These are phyloP conservation scores for Huiozyma sinensis DNA, from an alignment of 805 yeast genomes.

Conservation along the genomic window DNA sequence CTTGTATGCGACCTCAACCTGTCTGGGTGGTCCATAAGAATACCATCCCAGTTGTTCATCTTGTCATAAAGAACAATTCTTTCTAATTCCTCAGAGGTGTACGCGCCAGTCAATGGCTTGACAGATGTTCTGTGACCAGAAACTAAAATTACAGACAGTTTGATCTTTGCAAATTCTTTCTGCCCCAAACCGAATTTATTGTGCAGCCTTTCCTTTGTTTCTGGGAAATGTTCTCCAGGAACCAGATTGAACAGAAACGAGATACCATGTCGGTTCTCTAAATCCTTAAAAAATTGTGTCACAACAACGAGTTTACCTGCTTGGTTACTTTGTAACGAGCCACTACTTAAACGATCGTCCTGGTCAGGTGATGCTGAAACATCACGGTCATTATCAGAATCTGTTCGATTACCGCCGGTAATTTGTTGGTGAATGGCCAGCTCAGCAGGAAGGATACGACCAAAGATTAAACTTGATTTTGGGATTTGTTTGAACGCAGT, in stretches of 20 bases:
- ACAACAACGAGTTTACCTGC: conserved; percentile 46
- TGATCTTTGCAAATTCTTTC: conserved; percentile 68
- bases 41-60: conserved; percentile 37
- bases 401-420: conserved; percentile 1
- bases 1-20: conserved; percentile 49
- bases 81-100: conserved; percentile 39
- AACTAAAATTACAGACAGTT: conserved; percentile 32
- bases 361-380: conserved; percentile 2
- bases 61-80: conserved; percentile 43
- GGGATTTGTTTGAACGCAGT: conserved; percentile 32
- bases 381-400: not conserved
- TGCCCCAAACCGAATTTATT: conserved; percentile 64
- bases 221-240: conserved; percentile 53
- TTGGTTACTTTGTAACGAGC: conserved; percentile 1
- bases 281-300: conserved; percentile 65
- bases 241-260: conserved; percentile 71
- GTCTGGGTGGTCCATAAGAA: conserved; percentile 86
- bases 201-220: conserved; percentile 58
- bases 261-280: conserved; percentile 60
- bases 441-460: conserved; percentile 37
- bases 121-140: conserved; percentile 28
- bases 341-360: not conserved
- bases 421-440: conserved; percentile 17
- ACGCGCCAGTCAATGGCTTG: conserved; percentile 29
- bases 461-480: conserved; percentile 33